phyloP scores from a whole-genome alignment of 2,329 filamentous ascomycete genomes.

The Bipolaris victoriae region DNA sequence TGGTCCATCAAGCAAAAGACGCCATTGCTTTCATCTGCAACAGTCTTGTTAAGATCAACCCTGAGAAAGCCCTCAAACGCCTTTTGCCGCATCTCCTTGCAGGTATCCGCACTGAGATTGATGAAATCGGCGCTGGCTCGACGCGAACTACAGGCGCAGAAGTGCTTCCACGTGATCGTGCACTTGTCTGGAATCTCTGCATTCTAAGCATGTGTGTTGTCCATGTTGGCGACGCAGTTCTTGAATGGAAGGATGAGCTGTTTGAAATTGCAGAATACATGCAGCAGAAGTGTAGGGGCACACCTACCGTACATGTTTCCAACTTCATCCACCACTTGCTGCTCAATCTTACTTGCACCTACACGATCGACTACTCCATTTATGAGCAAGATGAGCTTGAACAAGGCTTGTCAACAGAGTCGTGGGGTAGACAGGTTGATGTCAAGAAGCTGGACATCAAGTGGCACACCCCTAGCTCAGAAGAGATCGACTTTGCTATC shows the following conservation, averaged over 20 bases:
- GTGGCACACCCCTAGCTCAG: slow-evolving; percentile 84
- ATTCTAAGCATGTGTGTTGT: slow-evolving; percentile 98
- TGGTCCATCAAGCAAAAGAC: slow-evolving; percentile 95
- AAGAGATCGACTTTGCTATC: slow-evolving; percentile 87
- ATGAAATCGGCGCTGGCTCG: slow-evolving; percentile 93
- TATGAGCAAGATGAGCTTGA: slow-evolving; percentile 80
- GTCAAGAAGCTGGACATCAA: slow-evolving; percentile 80
- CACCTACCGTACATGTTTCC: slow-evolving; percentile 93
- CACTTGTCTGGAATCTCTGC: slow-evolving; percentile 94
- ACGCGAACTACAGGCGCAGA: slow-evolving; percentile 93
- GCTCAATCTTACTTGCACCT: slow-evolving; percentile 92
- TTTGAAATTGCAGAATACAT: slow-evolving; percentile 93
- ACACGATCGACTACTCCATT: slow-evolving; percentile 85
- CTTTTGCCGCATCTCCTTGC: slow-evolving; percentile 89
- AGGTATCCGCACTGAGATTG: slow-evolving; percentile 94
- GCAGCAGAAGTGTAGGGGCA: slow-evolving; percentile 92
- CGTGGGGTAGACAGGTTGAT: slow-evolving; percentile 83
- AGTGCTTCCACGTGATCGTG: slow-evolving; percentile 88
- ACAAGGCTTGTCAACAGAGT: slow-evolving; percentile 73
- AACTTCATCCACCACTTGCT: slow-evolving; percentile 97
- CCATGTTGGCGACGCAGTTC: slow-evolving; percentile 87
- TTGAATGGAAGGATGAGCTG: slow-evolving; percentile 86
- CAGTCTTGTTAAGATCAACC: slow-evolving; percentile 92
- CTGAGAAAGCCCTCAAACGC: slow-evolving; percentile 88
- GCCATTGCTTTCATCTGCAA: slow-evolving; percentile 99